Evolutionary conservation across 148 eudicot species (phyloP).

Genomic region (Rhododendron simsii): DNA sequence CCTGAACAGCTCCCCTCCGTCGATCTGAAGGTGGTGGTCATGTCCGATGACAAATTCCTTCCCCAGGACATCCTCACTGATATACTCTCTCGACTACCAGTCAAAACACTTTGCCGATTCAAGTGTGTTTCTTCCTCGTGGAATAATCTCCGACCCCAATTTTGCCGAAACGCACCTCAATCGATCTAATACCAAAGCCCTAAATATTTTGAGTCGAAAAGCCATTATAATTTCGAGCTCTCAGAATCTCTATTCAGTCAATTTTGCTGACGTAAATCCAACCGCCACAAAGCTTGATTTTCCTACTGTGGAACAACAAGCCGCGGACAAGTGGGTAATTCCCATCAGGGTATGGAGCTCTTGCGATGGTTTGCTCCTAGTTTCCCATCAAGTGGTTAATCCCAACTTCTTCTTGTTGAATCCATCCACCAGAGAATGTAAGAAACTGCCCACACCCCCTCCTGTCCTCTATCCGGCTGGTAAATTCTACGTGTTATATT

Average conservation of each 20-base stretch:
- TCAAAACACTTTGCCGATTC: neutral
- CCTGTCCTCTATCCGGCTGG: neutral
- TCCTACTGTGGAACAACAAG: neutral
- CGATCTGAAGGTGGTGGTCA: neutral
- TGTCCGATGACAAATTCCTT: neutral
- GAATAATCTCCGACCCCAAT: neutral
- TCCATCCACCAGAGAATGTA: neutral
- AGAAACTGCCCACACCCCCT: neutral
- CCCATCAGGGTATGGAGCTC: neutral
- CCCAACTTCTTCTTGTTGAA: neutral
- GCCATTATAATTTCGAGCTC: neutral
- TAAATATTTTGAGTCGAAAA: neutral
- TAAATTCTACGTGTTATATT: neutral
- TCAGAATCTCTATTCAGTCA: neutral
- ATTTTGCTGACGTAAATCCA: neutral
- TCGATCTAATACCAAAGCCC: neutral
- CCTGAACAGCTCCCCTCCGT: neutral
- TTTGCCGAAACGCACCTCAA: neutral
- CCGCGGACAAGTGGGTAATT: neutral
- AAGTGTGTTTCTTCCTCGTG: neutral
- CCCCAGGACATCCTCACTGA: neutral
- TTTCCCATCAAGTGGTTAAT: neutral
- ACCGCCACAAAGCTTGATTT: neutral
- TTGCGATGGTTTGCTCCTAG: neutral
- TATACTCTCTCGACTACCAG: neutral